Evolutionary conservation across 2,329 filamentous ascomycete genomes (phyloP).

Genomic region (Bipolaris zeicola): DNA sequence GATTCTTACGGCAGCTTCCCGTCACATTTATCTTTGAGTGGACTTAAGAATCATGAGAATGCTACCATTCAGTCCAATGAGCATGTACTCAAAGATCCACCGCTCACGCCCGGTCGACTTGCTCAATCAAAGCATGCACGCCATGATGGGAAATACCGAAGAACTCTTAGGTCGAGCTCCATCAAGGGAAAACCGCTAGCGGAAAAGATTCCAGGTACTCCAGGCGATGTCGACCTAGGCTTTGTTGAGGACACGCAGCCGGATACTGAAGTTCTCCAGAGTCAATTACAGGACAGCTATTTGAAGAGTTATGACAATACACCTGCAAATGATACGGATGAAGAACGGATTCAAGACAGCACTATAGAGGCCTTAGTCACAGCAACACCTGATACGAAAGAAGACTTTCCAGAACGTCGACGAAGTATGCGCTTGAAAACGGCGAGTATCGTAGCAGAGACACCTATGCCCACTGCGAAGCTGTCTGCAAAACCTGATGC

Average conservation of each 20-base stretch:
- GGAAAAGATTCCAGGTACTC: neutral
- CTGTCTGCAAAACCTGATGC: no score
- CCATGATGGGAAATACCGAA: conserved; percentile 28
- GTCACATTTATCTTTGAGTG: conserved; percentile 25
- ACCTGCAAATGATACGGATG: neutral
- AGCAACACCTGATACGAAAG: neutral
- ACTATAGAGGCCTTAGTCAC: neutral
- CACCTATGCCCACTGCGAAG: neutral
- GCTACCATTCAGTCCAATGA: neutral
- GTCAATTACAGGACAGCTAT: conserved; percentile 44
- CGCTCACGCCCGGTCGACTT: conserved; percentile 28
- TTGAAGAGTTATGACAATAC: conserved; percentile 30
- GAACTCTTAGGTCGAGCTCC: conserved; percentile 14
- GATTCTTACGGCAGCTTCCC: conserved; percentile 46
- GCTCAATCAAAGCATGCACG: conserved; percentile 36
- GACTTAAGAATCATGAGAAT: neutral
- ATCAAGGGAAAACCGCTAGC: neutral
- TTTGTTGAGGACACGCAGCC: conserved; percentile 54
- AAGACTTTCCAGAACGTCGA: neutral
- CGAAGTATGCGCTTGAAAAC: conserved; percentile 1
- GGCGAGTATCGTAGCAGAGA: neutral
- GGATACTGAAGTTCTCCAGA: conserved; percentile 49
- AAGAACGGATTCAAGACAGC: neutral
- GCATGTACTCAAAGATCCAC: conserved; percentile 5
- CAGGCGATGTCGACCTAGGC: conserved; percentile 18